These are phyloP conservation scores for Kappamyces sp. DNA, from an alignment of 192 early-diverging fungal genomes.

Conservation along the genomic window DNA sequence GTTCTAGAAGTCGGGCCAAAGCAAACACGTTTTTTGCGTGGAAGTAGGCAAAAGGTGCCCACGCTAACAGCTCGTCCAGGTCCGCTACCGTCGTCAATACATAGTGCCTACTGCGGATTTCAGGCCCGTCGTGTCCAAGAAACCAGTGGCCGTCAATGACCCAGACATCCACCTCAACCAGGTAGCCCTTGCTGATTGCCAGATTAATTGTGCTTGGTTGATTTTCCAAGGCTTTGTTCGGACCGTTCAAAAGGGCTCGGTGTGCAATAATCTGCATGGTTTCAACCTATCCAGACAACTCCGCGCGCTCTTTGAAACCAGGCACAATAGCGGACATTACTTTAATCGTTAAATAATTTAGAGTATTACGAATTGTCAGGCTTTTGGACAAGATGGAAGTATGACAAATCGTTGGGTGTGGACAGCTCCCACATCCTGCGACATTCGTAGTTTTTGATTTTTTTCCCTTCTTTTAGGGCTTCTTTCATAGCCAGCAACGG, in stretches of 20 bases:
- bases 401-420: not conserved
- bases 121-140: not conserved
- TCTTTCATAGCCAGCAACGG: not conserved
- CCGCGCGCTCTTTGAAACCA: too few species aligned
- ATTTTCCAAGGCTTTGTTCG: constrained; percentile 1
- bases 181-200: not conserved
- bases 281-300: too few species aligned
- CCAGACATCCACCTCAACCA: not conserved
- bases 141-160: not conserved
- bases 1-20: not conserved
- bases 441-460: constrained; percentile 4
- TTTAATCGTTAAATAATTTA: too few species aligned
- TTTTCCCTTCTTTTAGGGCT: not conserved
- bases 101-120: not conserved
- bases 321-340: too few species aligned
- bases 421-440: not conserved
- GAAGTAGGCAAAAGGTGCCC: not conserved
- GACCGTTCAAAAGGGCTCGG: not conserved
- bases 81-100: too few species aligned
- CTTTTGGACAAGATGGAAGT: not conserved
- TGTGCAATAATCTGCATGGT: not conserved
- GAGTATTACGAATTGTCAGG: too few species aligned
- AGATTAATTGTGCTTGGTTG: not conserved
- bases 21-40: constrained; percentile 4
- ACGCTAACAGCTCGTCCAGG: not conserved